These are phyloP conservation scores for Yamadazyma paraphyllophila DNA, from an alignment of 805 yeast species.

Conservation along the genomic window DNA sequence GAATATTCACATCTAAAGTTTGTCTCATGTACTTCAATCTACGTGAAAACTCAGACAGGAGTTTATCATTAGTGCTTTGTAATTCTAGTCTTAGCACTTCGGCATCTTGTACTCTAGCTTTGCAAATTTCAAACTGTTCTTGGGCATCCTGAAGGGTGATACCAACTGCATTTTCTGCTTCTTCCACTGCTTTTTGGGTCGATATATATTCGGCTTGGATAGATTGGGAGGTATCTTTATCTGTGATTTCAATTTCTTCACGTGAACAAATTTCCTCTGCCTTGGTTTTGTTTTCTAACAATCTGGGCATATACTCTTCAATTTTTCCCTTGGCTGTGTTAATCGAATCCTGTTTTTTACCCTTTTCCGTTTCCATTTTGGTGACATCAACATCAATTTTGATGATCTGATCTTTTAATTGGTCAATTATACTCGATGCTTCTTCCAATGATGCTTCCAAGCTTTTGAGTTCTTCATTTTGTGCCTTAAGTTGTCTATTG, in stretches of 20 bases:
- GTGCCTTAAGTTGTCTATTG: neutral
- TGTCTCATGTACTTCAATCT: slow-evolving; percentile 34
- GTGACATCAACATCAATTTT: slow-evolving; percentile 10
- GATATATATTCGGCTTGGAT: slow-evolving; percentile 49
- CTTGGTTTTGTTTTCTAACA: slow-evolving; percentile 15
- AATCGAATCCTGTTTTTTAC: neutral
- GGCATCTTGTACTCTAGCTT: slow-evolving; percentile 43
- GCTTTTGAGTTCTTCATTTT: neutral
- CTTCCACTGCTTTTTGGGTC: slow-evolving; percentile 46
- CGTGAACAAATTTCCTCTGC: slow-evolving; percentile 46
- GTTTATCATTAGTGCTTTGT: slow-evolving; percentile 21
- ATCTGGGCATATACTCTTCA: slow-evolving; percentile 26
- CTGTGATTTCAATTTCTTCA: slow-evolving; percentile 42
- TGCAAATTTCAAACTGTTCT: slow-evolving; percentile 43
- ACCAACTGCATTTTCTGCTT: slow-evolving; percentile 54
- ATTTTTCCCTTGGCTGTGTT: slow-evolving; percentile 13
- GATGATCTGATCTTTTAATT: slow-evolving; percentile 8
- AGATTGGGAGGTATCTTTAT: slow-evolving; percentile 43
- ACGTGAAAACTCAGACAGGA: slow-evolving; percentile 29
- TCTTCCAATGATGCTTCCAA: neutral
- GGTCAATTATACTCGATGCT: neutral
- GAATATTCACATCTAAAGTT: slow-evolving; percentile 28
- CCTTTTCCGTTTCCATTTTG: slow-evolving; percentile 6
- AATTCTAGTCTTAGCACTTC: slow-evolving; percentile 37
- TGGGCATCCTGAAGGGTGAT: slow-evolving; percentile 56